Evolutionary conservation across 345 rosid species (phyloP), one percentile per base, ranked within the genome.

Genomic region (Orychophragmus violaceus): DNA sequence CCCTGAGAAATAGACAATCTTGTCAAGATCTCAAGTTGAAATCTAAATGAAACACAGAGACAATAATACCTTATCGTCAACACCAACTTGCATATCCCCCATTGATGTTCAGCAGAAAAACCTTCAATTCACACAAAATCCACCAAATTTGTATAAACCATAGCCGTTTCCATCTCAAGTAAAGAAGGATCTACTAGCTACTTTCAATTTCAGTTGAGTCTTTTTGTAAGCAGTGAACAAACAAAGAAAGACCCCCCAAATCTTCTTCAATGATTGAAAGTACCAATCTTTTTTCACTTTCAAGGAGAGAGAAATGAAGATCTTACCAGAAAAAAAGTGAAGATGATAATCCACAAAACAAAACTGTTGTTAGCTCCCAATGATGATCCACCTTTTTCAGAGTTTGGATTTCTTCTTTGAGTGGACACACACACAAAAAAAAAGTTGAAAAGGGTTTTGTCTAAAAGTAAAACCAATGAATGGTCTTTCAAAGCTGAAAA

Each of bases 1-100:
- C 36, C 36, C 76, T 72, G 6, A 61, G 46, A 64, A 51, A 64
- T 35, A 66, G 61, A 70, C 25, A 45, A 62, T 11, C 27, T 49
- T 46, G 69, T 63, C 57, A 11, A 63, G 28, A 71, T 69, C 76
- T 70, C 65, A 70, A 53, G 60, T 44, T 59, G 65, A 71, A 29
- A 41, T 25, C 18, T 29, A 25, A 24, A 7, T 32, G 18, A 41
- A 32, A 44, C 7, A 3, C 16, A 36, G 66, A 64, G 18, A 22
- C 60, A 14, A 59, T 76, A 7, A 64, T 77, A 87, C 92, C 95
- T 87, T 81, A 73, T 79, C 87, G 46, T 73, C 77, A 74, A 80
- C 79, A 55, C 79, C 76, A 60, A 73, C 71, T 53, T 74, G 44
- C 73, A 85, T 66, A 80, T 90, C 95, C 14, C 84, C 90, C 87